Conservation (phyloP, 169 alveolate species). For the Eimeria mitis region DNA sequence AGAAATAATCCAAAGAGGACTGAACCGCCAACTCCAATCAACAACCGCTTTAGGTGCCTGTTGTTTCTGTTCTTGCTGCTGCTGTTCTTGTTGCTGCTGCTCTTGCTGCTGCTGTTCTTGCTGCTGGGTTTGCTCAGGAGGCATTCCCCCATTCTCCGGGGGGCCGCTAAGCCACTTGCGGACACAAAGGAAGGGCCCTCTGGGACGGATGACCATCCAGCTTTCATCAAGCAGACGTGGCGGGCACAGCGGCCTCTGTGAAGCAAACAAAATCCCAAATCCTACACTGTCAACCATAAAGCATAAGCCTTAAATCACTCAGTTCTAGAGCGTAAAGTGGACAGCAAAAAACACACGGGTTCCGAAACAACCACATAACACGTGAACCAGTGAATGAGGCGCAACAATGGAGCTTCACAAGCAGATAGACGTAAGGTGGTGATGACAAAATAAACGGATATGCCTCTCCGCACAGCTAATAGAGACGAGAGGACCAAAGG, state of each 20-base stretch:
- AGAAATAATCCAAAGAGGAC: slow-evolving; percentile 30
- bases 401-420: too few relatives aligned
- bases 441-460: background rate
- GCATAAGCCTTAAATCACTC: background rate
- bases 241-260: slow-evolving; percentile 42
- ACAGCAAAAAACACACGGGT: background rate
- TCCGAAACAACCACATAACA: background rate
- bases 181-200: slow-evolving; percentile 4
- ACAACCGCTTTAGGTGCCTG: background rate
- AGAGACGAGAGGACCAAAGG: background rate
- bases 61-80: background rate
- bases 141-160: background rate
- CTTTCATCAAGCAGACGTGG: background rate
- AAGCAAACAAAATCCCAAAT: background rate
- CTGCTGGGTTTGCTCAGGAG: background rate
- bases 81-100: background rate
- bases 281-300: background rate
- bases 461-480: background rate
- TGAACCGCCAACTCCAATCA: slow-evolving; percentile 41
- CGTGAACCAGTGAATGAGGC: background rate
- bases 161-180: slow-evolving; percentile 32
- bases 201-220: slow-evolving; percentile 35
- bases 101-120: slow-evolving; percentile 17
- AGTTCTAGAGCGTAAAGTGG: background rate
- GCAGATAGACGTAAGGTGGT: background rate